Base-by-base conservation (phyloP, 768 basidiomycete genomes). In the Nidularia sp. region DNA sequence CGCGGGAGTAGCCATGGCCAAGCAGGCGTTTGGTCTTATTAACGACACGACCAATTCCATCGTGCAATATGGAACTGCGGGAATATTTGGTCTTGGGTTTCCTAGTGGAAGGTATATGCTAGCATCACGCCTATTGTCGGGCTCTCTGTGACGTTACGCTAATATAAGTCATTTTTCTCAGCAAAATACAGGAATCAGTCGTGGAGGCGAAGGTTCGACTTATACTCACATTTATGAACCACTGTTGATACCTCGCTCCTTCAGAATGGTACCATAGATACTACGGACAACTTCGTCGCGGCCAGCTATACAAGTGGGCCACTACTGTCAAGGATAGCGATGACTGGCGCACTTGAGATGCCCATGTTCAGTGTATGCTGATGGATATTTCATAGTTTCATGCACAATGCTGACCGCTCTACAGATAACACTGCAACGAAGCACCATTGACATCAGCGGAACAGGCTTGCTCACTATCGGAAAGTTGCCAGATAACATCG, bases 81-180 rank as follows among this genome's bases (percentile, higher is more conserved):
- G 85, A 2, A 86, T 88, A 41, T 72, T 88, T 52, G 87, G 87
- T 0, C 67, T 88, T 9, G 83, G 86, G 0, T 88, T 88, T 59
- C 85, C 87, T 34, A 67, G 73, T 33, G 83, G 79, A 54, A 86
- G 84, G 85, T 84, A 48, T 43, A 70, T 56, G 7, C 9, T 15
- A 3, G 25, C 25, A 25, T 25, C 25, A 25, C 3, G 25, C 3
- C 25, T 25, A 25, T 25, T 25, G 25, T 25, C 25, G 25, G 25
- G 3, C 25, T 25, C 25, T 25, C 25, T 25, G 25, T 25, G 25
- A 25, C 25, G 25, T 25, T 25, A 25, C 25, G 3, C 25, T 25
- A 25, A 25, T 25, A 25, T 25, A 36, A 18, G 15, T 36, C 9
- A 25, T 39, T 62, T 48, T 57, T 33, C 5, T 31, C 29, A 81